Conservation (phyloP, 2,329 filamentous ascomycete genomes). For the Helotiales sp. region DNA sequence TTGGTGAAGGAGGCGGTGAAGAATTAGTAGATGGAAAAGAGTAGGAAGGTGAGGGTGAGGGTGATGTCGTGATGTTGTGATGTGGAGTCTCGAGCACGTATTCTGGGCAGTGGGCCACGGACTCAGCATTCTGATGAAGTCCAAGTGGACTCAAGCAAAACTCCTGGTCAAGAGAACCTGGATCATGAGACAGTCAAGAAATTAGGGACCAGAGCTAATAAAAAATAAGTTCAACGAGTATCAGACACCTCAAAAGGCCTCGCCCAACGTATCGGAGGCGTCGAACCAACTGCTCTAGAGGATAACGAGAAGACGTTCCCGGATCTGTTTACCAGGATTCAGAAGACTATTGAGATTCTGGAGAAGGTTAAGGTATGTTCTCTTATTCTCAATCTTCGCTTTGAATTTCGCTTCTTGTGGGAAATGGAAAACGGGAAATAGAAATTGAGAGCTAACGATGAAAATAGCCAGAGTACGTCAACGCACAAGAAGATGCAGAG, state of each 20-base stretch:
- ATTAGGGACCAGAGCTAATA: no score
- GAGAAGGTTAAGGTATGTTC: slow-evolving; percentile 39
- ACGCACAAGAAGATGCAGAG: slow-evolving; percentile 42
- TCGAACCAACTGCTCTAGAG: slow-evolving; percentile 35
- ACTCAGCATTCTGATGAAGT: no score
- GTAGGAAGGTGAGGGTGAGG: not conserved
- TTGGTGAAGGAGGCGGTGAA: not conserved
- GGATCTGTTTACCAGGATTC: slow-evolving; percentile 48
- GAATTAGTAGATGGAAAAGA: not conserved
- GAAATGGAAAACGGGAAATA: not conserved
- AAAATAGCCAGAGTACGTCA: slow-evolving; percentile 37
- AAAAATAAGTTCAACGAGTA: slow-evolving; percentile 39
- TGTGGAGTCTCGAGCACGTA: no score
- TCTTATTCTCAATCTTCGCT: no score
- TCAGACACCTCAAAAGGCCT: slow-evolving; percentile 44
- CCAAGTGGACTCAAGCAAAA: no score
- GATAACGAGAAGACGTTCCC: slow-evolving; percentile 50
- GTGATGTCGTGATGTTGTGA: no score
- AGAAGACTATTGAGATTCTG: slow-evolving; percentile 47
- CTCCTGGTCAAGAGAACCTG: no score
- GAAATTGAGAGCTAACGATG: not conserved
- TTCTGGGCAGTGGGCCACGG: no score
- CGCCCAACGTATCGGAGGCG: slow-evolving; percentile 39
- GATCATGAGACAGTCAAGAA: no score
- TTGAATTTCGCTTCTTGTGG: not conserved